A percentile compares a stretch with the other conserved stretches of the same genome.
Evolutionary conservation across 176 grass and related monocot species (phyloP).

Genomic region (Zoysia japonica): DNA sequence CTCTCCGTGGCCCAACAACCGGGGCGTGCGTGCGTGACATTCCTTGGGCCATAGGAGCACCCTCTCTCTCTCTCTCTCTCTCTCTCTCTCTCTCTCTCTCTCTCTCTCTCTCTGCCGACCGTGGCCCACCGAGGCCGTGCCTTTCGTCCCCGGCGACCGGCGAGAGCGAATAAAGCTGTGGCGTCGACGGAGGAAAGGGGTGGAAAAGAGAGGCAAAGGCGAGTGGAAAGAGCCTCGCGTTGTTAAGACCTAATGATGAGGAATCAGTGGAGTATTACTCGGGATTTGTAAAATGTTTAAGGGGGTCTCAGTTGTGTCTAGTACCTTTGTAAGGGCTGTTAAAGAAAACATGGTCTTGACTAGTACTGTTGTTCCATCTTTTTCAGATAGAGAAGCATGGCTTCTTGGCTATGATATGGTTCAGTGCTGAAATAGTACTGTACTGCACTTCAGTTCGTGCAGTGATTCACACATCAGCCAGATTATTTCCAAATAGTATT

Average conservation of each 20-base stretch:
- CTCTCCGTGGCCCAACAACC: conserved; percentile 66
- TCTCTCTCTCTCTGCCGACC: not conserved
- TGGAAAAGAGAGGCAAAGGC: conserved; percentile 23
- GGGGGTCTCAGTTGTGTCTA: conserved; percentile 18
- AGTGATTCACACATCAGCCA: not conserved
- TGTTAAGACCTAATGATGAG: conserved; percentile 48
- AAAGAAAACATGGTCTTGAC: not conserved
- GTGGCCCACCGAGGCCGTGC: conserved; percentile 20
- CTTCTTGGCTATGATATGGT: not conserved
- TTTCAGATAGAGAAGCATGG: not conserved
- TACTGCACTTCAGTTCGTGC: not conserved
- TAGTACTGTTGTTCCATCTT: not conserved
- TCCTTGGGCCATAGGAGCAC: conserved; percentile 19
- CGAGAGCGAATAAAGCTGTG: conserved; percentile 30
- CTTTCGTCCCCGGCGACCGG: conserved; percentile 47
- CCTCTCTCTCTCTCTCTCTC: too few relatives aligned
- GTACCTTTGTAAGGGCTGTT: conserved; percentile 6
- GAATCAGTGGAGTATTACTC: conserved; percentile 42
- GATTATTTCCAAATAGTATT: conserved; percentile 1
- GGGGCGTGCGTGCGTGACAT: conserved; percentile 17
- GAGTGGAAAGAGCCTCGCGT: conserved; percentile 16
- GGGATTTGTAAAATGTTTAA: conserved; percentile 42
- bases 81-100: too few relatives aligned
- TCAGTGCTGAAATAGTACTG: conserved; percentile 11
- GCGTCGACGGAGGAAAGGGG: not conserved